Conservation (phyloP, 2,329 filamentous ascomycete species). For the Magnaporthales sp. region DNA sequence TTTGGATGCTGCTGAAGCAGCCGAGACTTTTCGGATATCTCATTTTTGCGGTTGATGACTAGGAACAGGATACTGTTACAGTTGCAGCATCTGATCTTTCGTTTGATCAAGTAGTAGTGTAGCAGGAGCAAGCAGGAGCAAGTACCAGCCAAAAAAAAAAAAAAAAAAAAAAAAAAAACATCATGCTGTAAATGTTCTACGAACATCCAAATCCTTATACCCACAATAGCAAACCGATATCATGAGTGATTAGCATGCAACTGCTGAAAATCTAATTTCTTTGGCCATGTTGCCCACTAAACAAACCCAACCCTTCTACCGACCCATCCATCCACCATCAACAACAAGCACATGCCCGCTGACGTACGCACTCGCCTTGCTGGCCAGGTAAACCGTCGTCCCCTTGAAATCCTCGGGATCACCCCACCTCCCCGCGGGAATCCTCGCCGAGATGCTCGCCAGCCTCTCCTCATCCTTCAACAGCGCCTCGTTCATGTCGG, state of each 20-base stretch:
- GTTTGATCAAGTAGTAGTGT: too few species aligned
- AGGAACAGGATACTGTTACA: neutral
- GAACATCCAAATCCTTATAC: too few species aligned
- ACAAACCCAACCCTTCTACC: conserved; percentile 32
- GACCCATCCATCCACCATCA: conserved; percentile 89
- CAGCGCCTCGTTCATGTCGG: conserved; percentile 88
- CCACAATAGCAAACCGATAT: too few species aligned
- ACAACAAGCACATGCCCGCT: conserved; percentile 75
- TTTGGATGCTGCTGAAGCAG: neutral
- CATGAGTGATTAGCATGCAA: too few species aligned
- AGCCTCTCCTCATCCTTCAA: conserved; percentile 62
- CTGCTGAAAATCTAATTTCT: too few species aligned
- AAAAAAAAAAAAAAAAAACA: too few species aligned
- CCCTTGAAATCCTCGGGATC: conserved; percentile 71
- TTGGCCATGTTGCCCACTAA: neutral
- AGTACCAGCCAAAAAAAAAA: too few species aligned
- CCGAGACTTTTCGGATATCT: neutral
- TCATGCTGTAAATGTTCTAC: too few species aligned
- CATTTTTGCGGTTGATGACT: neutral
- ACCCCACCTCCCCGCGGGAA: conserved; percentile 80
- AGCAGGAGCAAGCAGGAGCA: too few species aligned
- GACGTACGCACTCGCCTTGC: conserved; percentile 69
- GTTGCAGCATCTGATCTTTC: neutral
- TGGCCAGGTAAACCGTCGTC: conserved; percentile 52
- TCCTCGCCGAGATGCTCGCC: conserved; percentile 67